Base-by-base conservation (phyloP, 441 rosid species). In the Adansonia rubrostipa region DNA sequence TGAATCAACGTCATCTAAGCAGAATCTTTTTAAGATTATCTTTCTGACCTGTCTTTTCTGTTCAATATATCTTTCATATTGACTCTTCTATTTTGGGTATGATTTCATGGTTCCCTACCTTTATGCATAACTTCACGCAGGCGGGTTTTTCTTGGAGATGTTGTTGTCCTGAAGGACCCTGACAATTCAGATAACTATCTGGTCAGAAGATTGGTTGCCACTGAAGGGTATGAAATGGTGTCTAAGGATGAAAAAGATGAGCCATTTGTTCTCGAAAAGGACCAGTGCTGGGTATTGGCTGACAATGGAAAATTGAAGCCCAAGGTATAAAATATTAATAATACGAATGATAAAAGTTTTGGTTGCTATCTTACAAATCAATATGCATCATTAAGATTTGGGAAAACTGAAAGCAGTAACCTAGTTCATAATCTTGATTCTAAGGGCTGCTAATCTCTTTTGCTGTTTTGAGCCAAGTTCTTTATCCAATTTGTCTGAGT, bases 281-380 rank as follows among this genome's bases (percentile, higher is more conserved):
- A 93, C 80, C 88, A 91, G 73, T 97, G 98, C 75, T 95, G 99
- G 99, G 94, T 97, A 24, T 68, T 90, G 85, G 97, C 94, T 77
- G 98, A 93, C 85, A 92, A 96, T 82, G 90, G 89, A 56, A 86
- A 86, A 56, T 72, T 92, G 85, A 89, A 89, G 84, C 87, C 95
- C 77, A 87, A 96, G 98, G 99, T 96, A 88, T 66, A 56, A 24
- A 65, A 42, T 76, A 15, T 58, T 36, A 33, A 14, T 69, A 70
- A 75, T 64, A 65, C 53, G 2, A 63, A 13, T 9, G 44, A 75
- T 63, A 7, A 14, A 60, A 20, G 42, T 61, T 45, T 47, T 61
- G 13, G n/a, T 61, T 47, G 20, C 66, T 62, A 19, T 42, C 15
- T 61, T 24, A 14, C 62, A 45, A 22, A 33, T 33, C 36, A 33